These are phyloP conservation scores for Ceratobasidium sp. DNA, from an alignment of 1,284 basidiomycete species.

Conservation along the genomic window DNA sequence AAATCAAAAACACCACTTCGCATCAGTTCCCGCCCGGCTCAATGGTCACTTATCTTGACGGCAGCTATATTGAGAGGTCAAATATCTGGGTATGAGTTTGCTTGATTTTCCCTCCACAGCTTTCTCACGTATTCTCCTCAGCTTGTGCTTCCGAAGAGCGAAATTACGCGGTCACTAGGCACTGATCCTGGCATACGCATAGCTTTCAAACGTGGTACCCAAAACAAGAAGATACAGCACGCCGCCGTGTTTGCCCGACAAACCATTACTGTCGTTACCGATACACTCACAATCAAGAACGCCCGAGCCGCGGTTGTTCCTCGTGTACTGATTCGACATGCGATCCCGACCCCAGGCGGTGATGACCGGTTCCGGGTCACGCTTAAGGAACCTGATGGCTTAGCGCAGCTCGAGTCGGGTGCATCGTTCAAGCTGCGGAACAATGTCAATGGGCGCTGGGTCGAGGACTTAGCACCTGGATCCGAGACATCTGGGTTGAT, in stretches of 20 bases:
- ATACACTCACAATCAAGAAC: constrained; percentile 61
- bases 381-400: constrained; percentile 60
- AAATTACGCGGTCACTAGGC: constrained; percentile 64
- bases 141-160: constrained; percentile 43
- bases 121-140: constrained; percentile 49
- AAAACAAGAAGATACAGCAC: background rate
- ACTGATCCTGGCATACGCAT: constrained; percentile 62
- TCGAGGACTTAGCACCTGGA: constrained; percentile 23
- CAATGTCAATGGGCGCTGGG: constrained; percentile 46
- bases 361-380: constrained; percentile 59
- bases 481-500: constrained; percentile 27
- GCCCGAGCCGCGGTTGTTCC: constrained; percentile 59
- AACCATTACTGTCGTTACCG: constrained; percentile 52
- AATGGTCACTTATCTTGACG: constrained; percentile 44
- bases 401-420: constrained; percentile 62
- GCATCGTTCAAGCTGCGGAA: constrained; percentile 57
- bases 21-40: constrained; percentile 41
- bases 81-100: constrained; percentile 7
- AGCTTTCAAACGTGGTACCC: constrained; percentile 58
- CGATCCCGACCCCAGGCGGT: constrained; percentile 57
- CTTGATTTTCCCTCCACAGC: constrained; percentile 28
- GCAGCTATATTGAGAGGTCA: constrained; percentile 43
- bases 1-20: constrained; percentile 33
- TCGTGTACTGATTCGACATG: constrained; percentile 62
- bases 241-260: constrained; percentile 31